Percentiles rank a stretch among this genome's conserved stretches.
Conservation (phyloP, 2,329 filamentous ascomycete genomes). For the Phyllosticta citriasiana region DNA sequence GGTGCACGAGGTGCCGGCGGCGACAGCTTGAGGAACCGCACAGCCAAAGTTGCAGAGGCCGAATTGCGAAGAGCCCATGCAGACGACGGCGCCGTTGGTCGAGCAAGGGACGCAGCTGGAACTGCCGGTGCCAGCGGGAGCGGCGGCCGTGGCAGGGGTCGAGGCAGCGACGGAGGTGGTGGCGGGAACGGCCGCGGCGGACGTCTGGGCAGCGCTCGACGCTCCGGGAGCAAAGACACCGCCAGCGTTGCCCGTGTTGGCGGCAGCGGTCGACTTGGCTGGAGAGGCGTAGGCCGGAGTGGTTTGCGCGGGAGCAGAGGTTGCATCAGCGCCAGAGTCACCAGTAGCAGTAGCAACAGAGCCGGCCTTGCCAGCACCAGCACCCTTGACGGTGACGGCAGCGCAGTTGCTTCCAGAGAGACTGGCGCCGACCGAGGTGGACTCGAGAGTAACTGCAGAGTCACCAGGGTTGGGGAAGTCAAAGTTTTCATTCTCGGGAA, state of each 20-base stretch:
- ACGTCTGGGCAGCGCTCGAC: not conserved
- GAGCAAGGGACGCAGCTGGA: conserved; percentile 25
- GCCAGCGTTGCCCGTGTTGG: conserved; percentile 12
- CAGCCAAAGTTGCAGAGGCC: conserved; percentile 36
- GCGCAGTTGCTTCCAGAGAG: conserved; percentile 22
- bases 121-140: conserved; percentile 9
- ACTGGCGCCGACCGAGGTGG: conserved; percentile 27
- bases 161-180: conserved; percentile 12
- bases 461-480: conserved; percentile 59
- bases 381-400: conserved; percentile 20
- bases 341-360: conserved; percentile 14
- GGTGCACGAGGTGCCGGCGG: conserved; percentile 32
- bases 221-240: conserved; percentile 12
- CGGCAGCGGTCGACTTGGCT: conserved; percentile 11
- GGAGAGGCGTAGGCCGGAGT: conserved; percentile 6
- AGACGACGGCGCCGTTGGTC: conserved; percentile 32
- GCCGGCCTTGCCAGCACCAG: conserved; percentile 21
- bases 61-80: conserved; percentile 32
- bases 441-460: conserved; percentile 39
- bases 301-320: conserved; percentile 19
- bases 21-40: conserved; percentile 31
- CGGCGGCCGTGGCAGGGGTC: conserved; percentile 9
- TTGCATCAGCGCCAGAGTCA: conserved; percentile 12
- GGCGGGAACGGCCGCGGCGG: conserved; percentile 2
- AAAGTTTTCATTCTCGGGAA: conserved; percentile 46